Conservation (phyloP, 495 filamentous ascomycete genomes). For the Neurospora sp. region DNA sequence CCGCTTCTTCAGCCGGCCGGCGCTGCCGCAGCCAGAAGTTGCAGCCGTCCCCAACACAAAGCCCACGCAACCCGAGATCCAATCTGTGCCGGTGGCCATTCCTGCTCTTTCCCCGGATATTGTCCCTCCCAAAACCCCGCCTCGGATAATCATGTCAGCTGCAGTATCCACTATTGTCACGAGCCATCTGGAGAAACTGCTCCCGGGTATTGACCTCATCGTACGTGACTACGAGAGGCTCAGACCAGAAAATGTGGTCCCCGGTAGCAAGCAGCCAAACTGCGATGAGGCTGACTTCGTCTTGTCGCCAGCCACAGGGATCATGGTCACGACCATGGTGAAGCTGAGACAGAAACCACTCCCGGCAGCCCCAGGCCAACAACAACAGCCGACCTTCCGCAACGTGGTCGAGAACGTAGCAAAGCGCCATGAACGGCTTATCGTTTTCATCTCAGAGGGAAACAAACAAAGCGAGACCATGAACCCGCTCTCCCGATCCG, state of each 20-base stretch:
- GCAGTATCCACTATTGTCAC: constrained; percentile 37
- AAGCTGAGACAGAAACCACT: constrained; percentile 61
- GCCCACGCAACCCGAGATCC: background rate
- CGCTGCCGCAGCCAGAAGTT: background rate
- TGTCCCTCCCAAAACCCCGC: constrained; percentile 12
- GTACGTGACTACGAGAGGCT: constrained; percentile 47
- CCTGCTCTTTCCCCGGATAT: constrained; percentile 15
- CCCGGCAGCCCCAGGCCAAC: constrained; percentile 42
- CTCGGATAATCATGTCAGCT: constrained; percentile 39
- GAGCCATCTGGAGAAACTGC: constrained; percentile 35
- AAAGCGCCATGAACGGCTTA: constrained; percentile 55
- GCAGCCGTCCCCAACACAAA: background rate
- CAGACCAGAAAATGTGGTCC: constrained; percentile 22
- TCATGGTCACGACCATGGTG: constrained; percentile 63
- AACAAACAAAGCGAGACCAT: constrained; percentile 26
- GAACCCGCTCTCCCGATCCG: constrained; percentile 30
- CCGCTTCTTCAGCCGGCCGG: background rate
- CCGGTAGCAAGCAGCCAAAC: constrained; percentile 23
- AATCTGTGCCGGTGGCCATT: constrained; percentile 8
- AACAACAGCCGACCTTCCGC: constrained; percentile 36
- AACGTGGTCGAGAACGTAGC: constrained; percentile 47
- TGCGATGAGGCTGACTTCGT: constrained; percentile 65
- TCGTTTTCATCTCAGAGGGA: constrained; percentile 58
- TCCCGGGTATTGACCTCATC: constrained; percentile 45
- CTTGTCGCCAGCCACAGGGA: constrained; percentile 57